A percentile compares a stretch with the other conserved stretches of the same genome.
Evolutionary conservation across 2,329 filamentous ascomycete genomes (phyloP).

Genomic region (Zasmidium angulare): DNA sequence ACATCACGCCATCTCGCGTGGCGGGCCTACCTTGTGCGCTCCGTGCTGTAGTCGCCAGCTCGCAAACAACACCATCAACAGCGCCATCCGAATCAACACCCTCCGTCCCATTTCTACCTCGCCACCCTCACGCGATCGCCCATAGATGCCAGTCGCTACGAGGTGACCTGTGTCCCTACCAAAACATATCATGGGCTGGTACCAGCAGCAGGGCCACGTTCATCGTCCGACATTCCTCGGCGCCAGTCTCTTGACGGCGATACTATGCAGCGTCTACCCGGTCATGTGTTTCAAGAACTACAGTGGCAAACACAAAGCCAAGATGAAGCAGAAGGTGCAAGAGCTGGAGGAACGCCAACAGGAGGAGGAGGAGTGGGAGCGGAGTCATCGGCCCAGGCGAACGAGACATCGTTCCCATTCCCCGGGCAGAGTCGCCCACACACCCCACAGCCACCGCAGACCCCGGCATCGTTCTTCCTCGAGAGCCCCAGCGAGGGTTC

Average conservation of each 20-base stretch:
- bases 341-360: slow-evolving; percentile 27
- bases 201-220: slow-evolving; percentile 32
- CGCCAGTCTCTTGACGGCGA: slow-evolving; percentile 31
- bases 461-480: slow-evolving; percentile 20
- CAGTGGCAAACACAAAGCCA: slow-evolving; percentile 33
- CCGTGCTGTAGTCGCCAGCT: not conserved
- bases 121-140: no score
- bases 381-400: slow-evolving; percentile 21
- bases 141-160: slow-evolving; percentile 4
- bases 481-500: slow-evolving; percentile 23
- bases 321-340: slow-evolving; percentile 24
- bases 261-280: slow-evolving; percentile 37
- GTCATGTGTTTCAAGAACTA: slow-evolving; percentile 37
- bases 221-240: slow-evolving; percentile 34
- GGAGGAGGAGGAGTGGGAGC: slow-evolving; percentile 27
- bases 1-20: slow-evolving; percentile 29
- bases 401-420: slow-evolving; percentile 30
- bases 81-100: slow-evolving; percentile 3
- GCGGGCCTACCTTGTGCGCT: not conserved
- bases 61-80: not conserved
- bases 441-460: slow-evolving; percentile 19
- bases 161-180: slow-evolving; percentile 14
- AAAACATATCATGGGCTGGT: slow-evolving; percentile 23
- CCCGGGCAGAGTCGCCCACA: slow-evolving; percentile 24
- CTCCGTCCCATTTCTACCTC: not conserved